Evolutionary conservation across 371 early-diverging fungal species (phyloP).

Genomic region (Basidiobolus meristosporus): DNA sequence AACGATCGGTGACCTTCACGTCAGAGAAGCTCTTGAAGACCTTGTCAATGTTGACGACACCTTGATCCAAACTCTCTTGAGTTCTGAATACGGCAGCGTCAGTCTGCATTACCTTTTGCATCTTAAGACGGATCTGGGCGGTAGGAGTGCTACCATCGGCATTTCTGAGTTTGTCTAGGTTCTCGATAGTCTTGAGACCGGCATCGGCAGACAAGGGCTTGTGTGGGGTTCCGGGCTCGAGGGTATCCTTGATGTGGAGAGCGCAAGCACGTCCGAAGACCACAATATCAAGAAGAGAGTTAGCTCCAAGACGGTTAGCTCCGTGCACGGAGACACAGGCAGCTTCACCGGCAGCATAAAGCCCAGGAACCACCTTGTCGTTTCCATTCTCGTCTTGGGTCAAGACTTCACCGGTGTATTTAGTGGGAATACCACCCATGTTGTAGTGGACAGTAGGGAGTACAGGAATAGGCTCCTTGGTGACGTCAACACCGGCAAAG

Average conservation of each 20-base stretch:
- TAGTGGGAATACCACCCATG: slow-evolving; percentile 97
- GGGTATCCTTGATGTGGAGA: slow-evolving; percentile 78
- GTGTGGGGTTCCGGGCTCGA: slow-evolving; percentile 74
- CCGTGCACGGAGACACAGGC: slow-evolving; percentile 92
- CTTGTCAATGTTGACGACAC: slow-evolving; percentile 64
- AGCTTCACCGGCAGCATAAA: slow-evolving; percentile 91
- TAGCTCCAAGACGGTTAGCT: slow-evolving; percentile 94
- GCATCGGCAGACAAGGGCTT: slow-evolving; percentile 65
- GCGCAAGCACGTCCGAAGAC: slow-evolving; percentile 95
- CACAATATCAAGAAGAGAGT: slow-evolving; percentile 91
- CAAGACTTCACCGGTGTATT: slow-evolving; percentile 91
- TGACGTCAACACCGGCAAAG: slow-evolving; percentile 95
- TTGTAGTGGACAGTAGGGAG: slow-evolving; percentile 98
- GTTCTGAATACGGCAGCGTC: slow-evolving; percentile 96
- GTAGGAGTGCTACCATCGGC: slow-evolving; percentile 63
- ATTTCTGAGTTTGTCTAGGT: slow-evolving; percentile 81
- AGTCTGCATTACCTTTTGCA: slow-evolving; percentile 96
- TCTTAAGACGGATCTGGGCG: slow-evolving; percentile 74
- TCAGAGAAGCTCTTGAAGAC: slow-evolving; percentile 65
- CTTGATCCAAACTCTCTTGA: slow-evolving; percentile 77
- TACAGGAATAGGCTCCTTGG: slow-evolving; percentile 98
- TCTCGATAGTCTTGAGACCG: slow-evolving; percentile 71
- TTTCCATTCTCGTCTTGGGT: slow-evolving; percentile 50
- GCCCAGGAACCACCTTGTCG: slow-evolving; percentile 72
- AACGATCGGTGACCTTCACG: slow-evolving; percentile 76